These are phyloP conservation scores for Sesbania bispinosa DNA, from an alignment of 306 rosid genomes.

Conservation along the genomic window DNA sequence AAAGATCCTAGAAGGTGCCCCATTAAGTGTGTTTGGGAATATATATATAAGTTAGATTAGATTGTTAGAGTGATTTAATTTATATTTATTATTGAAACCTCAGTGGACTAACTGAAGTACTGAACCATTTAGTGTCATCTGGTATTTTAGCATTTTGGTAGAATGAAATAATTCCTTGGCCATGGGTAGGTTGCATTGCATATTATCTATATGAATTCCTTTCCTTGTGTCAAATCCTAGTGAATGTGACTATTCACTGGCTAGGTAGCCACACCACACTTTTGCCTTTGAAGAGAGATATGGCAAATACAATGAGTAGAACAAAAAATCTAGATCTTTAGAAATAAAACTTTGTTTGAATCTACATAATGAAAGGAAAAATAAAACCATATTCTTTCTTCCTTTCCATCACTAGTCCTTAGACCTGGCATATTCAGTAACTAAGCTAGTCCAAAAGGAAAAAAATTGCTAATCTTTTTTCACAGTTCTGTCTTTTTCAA, in stretches of 20 bases:
- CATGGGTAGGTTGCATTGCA: not conserved
- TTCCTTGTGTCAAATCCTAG: not conserved
- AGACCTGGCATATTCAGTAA: not conserved
- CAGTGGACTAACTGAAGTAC: no score
- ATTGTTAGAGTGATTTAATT: no score
- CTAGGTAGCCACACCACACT: no score
- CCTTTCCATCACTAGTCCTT: constrained; percentile 7
- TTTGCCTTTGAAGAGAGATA: not conserved
- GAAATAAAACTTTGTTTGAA: constrained; percentile 19
- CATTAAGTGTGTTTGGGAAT: no score
- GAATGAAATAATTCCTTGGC: not conserved
- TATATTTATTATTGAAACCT: no score
- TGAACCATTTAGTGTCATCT: not conserved
- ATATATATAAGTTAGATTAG: no score
- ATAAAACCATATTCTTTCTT: not conserved
- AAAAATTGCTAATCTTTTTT: constrained; percentile 11
- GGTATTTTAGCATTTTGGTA: not conserved
- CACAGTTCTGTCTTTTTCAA: not conserved
- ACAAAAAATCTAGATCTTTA: not conserved
- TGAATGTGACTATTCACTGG: no score
- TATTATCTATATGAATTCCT: not conserved
- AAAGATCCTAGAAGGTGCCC: no score
- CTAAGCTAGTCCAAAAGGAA: not conserved
- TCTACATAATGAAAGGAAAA: constrained; percentile 26
- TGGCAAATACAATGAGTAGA: not conserved